These are phyloP conservation scores for Harringtonia aguacate DNA, from an alignment of 2,329 filamentous ascomycete genomes.

Conservation along the genomic window DNA sequence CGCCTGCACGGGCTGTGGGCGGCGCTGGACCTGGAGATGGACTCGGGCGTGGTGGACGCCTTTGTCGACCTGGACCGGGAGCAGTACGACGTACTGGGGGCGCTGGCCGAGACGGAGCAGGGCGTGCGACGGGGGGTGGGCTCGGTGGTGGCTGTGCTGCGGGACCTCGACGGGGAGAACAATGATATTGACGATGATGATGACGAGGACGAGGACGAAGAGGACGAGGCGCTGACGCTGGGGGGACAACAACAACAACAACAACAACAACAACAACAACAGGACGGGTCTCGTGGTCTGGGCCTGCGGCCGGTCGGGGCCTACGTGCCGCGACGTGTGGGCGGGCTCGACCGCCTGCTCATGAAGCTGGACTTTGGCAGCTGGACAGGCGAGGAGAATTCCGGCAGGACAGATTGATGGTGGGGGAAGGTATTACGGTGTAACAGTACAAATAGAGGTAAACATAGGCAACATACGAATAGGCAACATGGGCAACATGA, in stretches of 20 bases:
- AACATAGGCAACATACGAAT: too few relatives aligned
- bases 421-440: too few relatives aligned
- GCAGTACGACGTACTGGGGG: slow-evolving; percentile 54
- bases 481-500: too few relatives aligned
- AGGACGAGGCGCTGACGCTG: slow-evolving; percentile 23
- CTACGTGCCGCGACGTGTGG: slow-evolving; percentile 63
- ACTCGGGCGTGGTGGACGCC: slow-evolving; percentile 71
- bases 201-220: slow-evolving; percentile 24
- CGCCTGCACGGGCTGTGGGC: slow-evolving; percentile 69
- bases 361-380: slow-evolving; percentile 78
- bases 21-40: slow-evolving; percentile 68
- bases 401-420: too few relatives aligned
- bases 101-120: slow-evolving; percentile 52
- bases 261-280: slow-evolving; percentile 13
- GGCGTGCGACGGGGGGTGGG: slow-evolving; percentile 59
- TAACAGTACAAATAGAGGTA: too few relatives aligned
- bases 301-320: slow-evolving; percentile 29
- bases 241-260: slow-evolving; percentile 22
- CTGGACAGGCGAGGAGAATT: slow-evolving; percentile 29
- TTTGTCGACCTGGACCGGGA: slow-evolving; percentile 63
- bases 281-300: slow-evolving; percentile 19
- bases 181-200: slow-evolving; percentile 18
- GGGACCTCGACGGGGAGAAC: slow-evolving; percentile 30
- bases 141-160: slow-evolving; percentile 48
- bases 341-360: slow-evolving; percentile 71